Conservation (phyloP, 2,329 filamentous ascomycete genomes). For the Paraphoma chrysanthemicola region DNA sequence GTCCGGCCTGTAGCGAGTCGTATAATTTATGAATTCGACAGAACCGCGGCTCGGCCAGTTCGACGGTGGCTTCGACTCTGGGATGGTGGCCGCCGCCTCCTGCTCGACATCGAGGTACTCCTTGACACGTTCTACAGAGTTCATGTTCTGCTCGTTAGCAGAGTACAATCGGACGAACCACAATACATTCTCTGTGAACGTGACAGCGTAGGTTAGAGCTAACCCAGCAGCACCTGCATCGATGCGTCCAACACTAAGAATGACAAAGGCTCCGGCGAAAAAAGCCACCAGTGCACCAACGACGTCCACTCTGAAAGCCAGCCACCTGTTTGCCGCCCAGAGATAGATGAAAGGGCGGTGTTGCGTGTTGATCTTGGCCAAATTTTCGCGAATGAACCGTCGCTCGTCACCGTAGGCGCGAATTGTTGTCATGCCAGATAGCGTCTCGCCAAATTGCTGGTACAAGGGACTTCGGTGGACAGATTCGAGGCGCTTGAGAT, state of each 20-base stretch:
- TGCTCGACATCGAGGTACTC: constrained; percentile 97
- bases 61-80: constrained; percentile 75
- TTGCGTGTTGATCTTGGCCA: constrained; percentile 86
- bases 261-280: constrained; percentile 90
- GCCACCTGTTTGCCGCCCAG: constrained; percentile 97
- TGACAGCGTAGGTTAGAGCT: constrained; percentile 93
- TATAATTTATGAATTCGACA: constrained; percentile 88
- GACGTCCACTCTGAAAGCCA: constrained; percentile 88
- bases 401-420: constrained; percentile 94
- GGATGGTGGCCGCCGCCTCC: constrained; percentile 79
- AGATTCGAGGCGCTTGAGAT: constrained; percentile 93
- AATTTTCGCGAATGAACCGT: constrained; percentile 91
- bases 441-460: constrained; percentile 96
- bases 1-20: constrained; percentile 85
- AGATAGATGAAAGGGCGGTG: constrained; percentile 93
- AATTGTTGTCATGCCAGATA: constrained; percentile 94
- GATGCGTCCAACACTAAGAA: constrained; percentile 80
- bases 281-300: constrained; percentile 92
- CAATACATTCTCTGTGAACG: constrained; percentile 94
- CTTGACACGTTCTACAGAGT: constrained; percentile 95
- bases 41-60: constrained; percentile 87
- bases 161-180: constrained; percentile 96
- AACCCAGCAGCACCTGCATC: constrained; percentile 92
- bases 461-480: constrained; percentile 94
- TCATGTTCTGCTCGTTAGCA: constrained; percentile 99